Conservation (phyloP, 2,329 filamentous ascomycete species). For the Penicillium sp. region DNA sequence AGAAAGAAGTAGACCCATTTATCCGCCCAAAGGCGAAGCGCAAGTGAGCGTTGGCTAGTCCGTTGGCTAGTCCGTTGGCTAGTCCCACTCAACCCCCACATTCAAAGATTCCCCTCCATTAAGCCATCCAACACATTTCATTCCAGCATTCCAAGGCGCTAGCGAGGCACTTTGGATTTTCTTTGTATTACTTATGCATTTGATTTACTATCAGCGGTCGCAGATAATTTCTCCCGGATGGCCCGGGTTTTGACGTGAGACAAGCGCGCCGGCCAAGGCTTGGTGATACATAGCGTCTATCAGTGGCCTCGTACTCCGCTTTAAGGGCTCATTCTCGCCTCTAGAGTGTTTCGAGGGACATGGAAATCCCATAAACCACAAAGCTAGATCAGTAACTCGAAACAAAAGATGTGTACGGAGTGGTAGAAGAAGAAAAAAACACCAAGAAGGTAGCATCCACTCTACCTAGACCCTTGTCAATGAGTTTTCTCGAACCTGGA, state of each 20-base stretch:
- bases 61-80: background rate
- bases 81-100: background rate
- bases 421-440: too few relatives aligned
- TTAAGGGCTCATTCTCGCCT: too few relatives aligned
- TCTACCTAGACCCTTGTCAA: too few relatives aligned
- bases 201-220: background rate
- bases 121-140: background rate
- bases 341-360: too few relatives aligned
- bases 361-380: too few relatives aligned
- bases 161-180: background rate
- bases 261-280: background rate
- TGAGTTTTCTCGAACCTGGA: too few relatives aligned
- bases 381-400: too few relatives aligned
- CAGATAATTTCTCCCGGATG: background rate
- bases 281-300: background rate
- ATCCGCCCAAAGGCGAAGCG: conserved; percentile 43
- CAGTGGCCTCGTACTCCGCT: background rate
- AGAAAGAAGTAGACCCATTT: conserved; percentile 43
- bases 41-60: conserved; percentile 10
- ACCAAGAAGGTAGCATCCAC: too few relatives aligned
- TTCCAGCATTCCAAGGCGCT: conserved; percentile 11
- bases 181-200: background rate
- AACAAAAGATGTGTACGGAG: too few relatives aligned
- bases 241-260: background rate
- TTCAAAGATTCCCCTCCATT: background rate